Conservation (phyloP, 2,329 filamentous ascomycete species). For the Stemphylium lycopersici region DNA sequence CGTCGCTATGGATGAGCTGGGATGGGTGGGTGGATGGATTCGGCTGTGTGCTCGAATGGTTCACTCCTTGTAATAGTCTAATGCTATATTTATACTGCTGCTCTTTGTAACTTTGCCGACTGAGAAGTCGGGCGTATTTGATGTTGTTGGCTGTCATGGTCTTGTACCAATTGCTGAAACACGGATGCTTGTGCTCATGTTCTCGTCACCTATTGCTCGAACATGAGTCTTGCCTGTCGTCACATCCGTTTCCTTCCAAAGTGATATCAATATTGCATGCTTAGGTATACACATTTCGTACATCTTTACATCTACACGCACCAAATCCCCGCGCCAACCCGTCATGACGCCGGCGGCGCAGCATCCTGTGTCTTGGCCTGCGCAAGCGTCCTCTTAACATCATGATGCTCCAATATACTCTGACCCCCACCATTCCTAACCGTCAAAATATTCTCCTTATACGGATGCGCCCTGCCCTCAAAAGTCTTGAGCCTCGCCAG, state of each 20-base stretch:
- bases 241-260: no score
- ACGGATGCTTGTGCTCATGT: neutral
- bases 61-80: slow-evolving; percentile 25
- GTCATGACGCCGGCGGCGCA: slow-evolving; percentile 29
- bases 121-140: neutral
- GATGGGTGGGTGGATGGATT: slow-evolving; percentile 11
- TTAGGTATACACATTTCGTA: neutral
- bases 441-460: slow-evolving; percentile 82
- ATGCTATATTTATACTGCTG: neutral
- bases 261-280: no score
- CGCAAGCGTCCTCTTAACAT: slow-evolving; percentile 48
- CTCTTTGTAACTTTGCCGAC: neutral
- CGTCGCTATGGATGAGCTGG: slow-evolving; percentile 9
- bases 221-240: no score
- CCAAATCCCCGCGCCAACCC: neutral
- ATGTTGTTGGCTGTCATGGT: neutral
- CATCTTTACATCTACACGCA: neutral
- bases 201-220: no score
- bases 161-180: neutral
- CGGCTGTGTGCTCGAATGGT: slow-evolving; percentile 4
- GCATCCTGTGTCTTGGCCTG: slow-evolving; percentile 23
- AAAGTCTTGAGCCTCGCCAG: slow-evolving; percentile 92
- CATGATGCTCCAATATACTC: slow-evolving; percentile 43
- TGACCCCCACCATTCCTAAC: slow-evolving; percentile 57
- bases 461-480: slow-evolving; percentile 90